Evolutionary conservation across 1,139 yeast species (phyloP), one percentile per base, ranked within the genome.

Genomic region (Sugiyamaella castrensis): DNA sequence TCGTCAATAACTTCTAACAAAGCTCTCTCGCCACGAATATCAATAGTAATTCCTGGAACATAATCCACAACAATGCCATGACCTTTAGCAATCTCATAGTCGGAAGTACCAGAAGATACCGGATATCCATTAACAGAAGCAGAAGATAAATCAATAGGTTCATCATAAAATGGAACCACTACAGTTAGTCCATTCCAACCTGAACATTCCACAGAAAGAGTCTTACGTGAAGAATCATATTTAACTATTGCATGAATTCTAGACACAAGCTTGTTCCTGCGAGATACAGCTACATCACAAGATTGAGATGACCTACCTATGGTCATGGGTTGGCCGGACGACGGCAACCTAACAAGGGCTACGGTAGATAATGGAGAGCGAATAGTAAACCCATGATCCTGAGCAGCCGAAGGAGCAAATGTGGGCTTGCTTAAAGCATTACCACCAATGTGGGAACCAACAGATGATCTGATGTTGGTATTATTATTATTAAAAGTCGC

Each of bases 181-280:
- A 85, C 75, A 16, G 77, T 79, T 51, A 83, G 68, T 4, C 94
- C 94, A 60, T 86, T 86, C 69, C 79, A 76, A 1, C 95, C 94
- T 52, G 79, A 61, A 61, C 94, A 86, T 40, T 73, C 74, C 48
- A 85, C 65, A 6, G 54, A 55, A 8, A 70, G 48, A n/a, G 62
- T 47, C 15, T 53, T 45, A 16, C 46, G 41, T 12, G 65, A 57
- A 11, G 54, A 45, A 35, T 62, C 54, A 52, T 65, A 73, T 12
- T 65, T 61, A 1, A 77, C 59, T 12, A 65, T 59, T 44, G 84
- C 75, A 66, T 87, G 96, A 16, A 76, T 73, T 50, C 96, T 76
- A 8, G 94, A 85, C 31, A 87, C 79, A 40, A 75, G 74, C 61
- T 80, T 81, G 63, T 84, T 76, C 41, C 70, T 69, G 40, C 81